Evolutionary conservation across 2,329 filamentous ascomycete species (phyloP).

Genomic region (Curvularia eragrostidis): DNA sequence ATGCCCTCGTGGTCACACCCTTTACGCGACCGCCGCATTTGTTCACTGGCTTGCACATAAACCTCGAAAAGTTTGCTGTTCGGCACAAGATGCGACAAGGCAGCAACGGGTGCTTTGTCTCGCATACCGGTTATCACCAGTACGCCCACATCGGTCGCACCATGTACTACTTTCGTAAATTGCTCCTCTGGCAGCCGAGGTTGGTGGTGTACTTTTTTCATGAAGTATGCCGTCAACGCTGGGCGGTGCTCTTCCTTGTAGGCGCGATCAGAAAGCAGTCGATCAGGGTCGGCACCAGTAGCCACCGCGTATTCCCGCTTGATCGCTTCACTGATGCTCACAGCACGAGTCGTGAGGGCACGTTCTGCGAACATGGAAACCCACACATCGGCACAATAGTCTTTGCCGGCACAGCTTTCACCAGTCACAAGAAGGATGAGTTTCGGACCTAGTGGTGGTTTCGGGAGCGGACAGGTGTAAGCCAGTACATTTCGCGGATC

Average conservation of each 20-base stretch:
- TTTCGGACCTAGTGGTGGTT: slow-evolving; percentile 30
- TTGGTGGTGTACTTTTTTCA: slow-evolving; percentile 52
- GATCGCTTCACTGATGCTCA: slow-evolving; percentile 58
- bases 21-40: slow-evolving; percentile 12
- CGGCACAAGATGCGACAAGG: slow-evolving; percentile 63
- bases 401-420: slow-evolving; percentile 64
- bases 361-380: slow-evolving; percentile 48
- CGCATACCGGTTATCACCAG: slow-evolving; percentile 69
- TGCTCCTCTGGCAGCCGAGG: slow-evolving; percentile 58
- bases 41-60: slow-evolving; percentile 52
- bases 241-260: slow-evolving; percentile 69
- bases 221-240: slow-evolving; percentile 61
- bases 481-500: slow-evolving; percentile 62
- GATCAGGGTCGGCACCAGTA: slow-evolving; percentile 36
- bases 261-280: slow-evolving; percentile 59
- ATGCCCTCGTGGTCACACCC: background rate
- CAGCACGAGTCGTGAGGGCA: slow-evolving; percentile 34
- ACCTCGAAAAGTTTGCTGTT: slow-evolving; percentile 63
- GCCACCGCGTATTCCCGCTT: slow-evolving; percentile 55
- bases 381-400: slow-evolving; percentile 65
- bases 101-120: slow-evolving; percentile 64
- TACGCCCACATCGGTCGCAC: slow-evolving; percentile 55
- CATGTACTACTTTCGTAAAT: slow-evolving; percentile 49
- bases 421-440: slow-evolving; percentile 60
- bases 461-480: slow-evolving; percentile 63